A percentile compares a stretch with the other conserved stretches of the same genome.
These are phyloP conservation scores for Erysimum cheiri DNA, from an alignment of 441 rosid species.

Conservation along the genomic window DNA sequence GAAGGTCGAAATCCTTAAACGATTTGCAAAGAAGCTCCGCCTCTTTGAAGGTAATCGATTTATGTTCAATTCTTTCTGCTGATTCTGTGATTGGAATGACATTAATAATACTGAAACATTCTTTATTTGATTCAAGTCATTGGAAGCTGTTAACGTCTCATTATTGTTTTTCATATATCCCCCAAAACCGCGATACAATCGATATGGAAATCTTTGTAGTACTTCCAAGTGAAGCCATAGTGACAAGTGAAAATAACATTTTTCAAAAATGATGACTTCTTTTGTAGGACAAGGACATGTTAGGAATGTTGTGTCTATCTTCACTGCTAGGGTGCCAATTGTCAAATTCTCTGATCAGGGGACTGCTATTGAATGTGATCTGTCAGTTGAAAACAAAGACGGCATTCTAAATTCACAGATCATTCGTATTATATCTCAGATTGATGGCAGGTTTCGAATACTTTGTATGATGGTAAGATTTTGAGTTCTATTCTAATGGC, in stretches of 20 bases:
- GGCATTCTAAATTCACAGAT: constrained; percentile 55
- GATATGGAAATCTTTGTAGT: neutral
- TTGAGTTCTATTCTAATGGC: neutral
- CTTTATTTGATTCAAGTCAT: neutral
- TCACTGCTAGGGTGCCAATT: constrained; percentile 61
- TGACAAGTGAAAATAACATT: neutral
- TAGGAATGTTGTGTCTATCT: constrained; percentile 46
- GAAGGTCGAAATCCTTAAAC: constrained; percentile 49
- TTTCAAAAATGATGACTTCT: neutral
- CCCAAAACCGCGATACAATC: too few relatives aligned
- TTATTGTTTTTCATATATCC: constrained; percentile 24
- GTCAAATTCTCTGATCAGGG: constrained; percentile 53
- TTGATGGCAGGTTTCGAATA: constrained; percentile 63
- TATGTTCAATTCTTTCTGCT: neutral
- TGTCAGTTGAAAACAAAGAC: constrained; percentile 61
- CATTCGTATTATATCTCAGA: constrained; percentile 50
- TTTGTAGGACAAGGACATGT: constrained; percentile 56
- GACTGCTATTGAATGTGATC: constrained; percentile 58
- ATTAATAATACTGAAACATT: neutral
- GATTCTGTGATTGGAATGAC: neutral
- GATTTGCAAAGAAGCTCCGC: constrained; percentile 48
- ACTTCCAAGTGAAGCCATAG: neutral
- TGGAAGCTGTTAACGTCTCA: neutral
- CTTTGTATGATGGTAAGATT: constrained; percentile 61
- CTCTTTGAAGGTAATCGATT: constrained; percentile 47